These are phyloP conservation scores for Collybia sordida DNA, from an alignment of 768 basidiomycete genomes.

Conservation along the genomic window DNA sequence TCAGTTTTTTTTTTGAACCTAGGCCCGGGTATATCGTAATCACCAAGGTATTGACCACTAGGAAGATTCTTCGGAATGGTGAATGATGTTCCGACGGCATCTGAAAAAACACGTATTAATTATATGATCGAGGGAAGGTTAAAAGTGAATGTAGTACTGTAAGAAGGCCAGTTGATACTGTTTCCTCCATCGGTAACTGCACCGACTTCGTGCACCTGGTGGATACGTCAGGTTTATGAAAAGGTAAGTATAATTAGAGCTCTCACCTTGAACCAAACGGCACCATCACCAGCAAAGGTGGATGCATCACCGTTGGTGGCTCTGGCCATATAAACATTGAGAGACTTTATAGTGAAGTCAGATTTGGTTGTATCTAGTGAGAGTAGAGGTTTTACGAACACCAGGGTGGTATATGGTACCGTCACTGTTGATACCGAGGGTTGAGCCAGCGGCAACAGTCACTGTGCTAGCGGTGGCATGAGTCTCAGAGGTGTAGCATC, in stretches of 20 bases:
- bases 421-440: slow-evolving; percentile 40
- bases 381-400: slow-evolving; percentile 20
- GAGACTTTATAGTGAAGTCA: not conserved
- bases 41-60: slow-evolving; percentile 32
- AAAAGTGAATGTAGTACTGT: slow-evolving; percentile 26
- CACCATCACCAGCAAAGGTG: slow-evolving; percentile 40
- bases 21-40: not conserved
- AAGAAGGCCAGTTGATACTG: slow-evolving; percentile 45
- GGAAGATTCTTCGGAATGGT: slow-evolving; percentile 34
- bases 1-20: not conserved
- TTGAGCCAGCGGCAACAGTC: slow-evolving; percentile 43
- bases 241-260: not conserved
- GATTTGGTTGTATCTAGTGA: not conserved
- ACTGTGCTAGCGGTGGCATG: slow-evolving; percentile 40
- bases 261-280: slow-evolving; percentile 44
- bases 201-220: slow-evolving; percentile 39
- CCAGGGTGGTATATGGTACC: slow-evolving; percentile 49
- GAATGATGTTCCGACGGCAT: slow-evolving; percentile 28
- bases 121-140: not conserved
- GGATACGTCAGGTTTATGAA: not conserved
- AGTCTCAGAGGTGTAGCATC: slow-evolving; percentile 45
- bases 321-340: slow-evolving; percentile 45
- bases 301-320: slow-evolving; percentile 34
- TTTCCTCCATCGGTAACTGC: slow-evolving; percentile 46
- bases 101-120: not conserved